Evolutionary conservation across 108 stramenopile genomes (phyloP).

Genomic region (Cyclostephanos tholiformis): DNA sequence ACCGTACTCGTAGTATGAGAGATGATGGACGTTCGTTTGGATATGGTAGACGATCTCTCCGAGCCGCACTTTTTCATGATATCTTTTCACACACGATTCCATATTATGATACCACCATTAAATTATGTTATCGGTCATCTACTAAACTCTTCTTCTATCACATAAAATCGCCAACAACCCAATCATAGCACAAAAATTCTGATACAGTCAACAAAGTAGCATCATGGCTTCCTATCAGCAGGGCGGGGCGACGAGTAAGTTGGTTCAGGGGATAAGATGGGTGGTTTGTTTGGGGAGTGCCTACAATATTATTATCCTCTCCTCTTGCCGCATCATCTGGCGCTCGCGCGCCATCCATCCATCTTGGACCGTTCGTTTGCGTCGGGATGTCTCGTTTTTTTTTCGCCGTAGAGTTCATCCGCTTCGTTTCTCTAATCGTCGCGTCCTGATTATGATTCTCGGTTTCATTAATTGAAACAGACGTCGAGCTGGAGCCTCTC

Average conservation of each 20-base stretch:
- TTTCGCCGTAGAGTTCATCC: not conserved
- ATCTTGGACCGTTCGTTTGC: not conserved
- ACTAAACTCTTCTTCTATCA: too few species aligned
- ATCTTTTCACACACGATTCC: too few species aligned
- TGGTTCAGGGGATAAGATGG: not conserved
- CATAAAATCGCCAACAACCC: too few species aligned
- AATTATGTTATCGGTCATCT: too few species aligned
- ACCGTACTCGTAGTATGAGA: too few species aligned
- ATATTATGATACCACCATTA: too few species aligned
- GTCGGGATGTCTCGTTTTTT: not conserved
- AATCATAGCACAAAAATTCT: too few species aligned
- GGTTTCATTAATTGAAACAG: not conserved
- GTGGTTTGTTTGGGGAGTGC: not conserved
- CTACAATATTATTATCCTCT: not conserved
- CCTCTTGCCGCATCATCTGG: not conserved
- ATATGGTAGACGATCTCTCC: too few species aligned
- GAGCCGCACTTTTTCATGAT: too few species aligned
- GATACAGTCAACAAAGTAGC: not conserved
- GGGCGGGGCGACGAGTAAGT: slow-evolving; percentile 8
- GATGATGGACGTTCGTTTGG: too few species aligned
- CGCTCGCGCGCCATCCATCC: not conserved
- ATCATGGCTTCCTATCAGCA: slow-evolving; percentile 20
- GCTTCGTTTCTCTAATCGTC: not conserved
- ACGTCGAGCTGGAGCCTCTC: slow-evolving; percentile 13
- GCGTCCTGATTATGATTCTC: not conserved